phyloP scores from a whole-genome alignment of 139 green algal species.

The Chlorella sorokiniana region DNA sequence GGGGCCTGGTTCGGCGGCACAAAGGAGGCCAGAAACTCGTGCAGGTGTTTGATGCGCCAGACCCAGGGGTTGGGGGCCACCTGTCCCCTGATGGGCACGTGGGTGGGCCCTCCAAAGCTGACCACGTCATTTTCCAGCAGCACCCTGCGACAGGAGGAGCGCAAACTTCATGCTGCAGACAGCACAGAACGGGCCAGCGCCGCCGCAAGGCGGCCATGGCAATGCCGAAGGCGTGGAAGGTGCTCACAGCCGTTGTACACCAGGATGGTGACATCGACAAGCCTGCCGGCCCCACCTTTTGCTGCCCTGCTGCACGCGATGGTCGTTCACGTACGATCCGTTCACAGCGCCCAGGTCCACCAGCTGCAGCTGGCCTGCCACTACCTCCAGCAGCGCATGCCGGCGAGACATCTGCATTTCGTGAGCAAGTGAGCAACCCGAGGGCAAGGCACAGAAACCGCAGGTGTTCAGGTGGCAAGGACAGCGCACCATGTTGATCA shows the following conservation, averaged over 20 bases:
- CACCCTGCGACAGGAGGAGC: background rate
- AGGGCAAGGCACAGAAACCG: background rate
- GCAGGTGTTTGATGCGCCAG: background rate
- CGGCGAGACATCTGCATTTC: slow-evolving; percentile 7
- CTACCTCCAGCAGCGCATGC: slow-evolving; percentile 7
- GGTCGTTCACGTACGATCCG: slow-evolving; percentile 19
- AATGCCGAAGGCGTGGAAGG: too few relatives aligned
- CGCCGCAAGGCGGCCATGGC: background rate
- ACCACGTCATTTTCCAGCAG: slow-evolving; percentile 21
- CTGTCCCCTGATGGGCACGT: background rate
- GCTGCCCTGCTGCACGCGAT: background rate
- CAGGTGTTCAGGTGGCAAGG: background rate
- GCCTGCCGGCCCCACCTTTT: background rate
- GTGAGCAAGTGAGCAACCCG: background rate
- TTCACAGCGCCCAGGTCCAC: background rate
- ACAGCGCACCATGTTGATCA: slow-evolving; percentile 14
- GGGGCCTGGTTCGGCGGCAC: slow-evolving; percentile 1
- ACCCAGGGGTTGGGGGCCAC: slow-evolving; percentile 16
- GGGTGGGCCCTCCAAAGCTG: slow-evolving; percentile 14
- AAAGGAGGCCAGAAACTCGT: slow-evolving; percentile 18
- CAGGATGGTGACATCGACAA: background rate
- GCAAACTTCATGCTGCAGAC: too few relatives aligned
- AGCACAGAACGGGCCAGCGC: too few relatives aligned
- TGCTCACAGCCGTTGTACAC: too few relatives aligned
- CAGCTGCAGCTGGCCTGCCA: slow-evolving; percentile 16